Base-by-base conservation (phyloP, 2,329 filamentous ascomycete genomes). In the Nemania sp. region DNA sequence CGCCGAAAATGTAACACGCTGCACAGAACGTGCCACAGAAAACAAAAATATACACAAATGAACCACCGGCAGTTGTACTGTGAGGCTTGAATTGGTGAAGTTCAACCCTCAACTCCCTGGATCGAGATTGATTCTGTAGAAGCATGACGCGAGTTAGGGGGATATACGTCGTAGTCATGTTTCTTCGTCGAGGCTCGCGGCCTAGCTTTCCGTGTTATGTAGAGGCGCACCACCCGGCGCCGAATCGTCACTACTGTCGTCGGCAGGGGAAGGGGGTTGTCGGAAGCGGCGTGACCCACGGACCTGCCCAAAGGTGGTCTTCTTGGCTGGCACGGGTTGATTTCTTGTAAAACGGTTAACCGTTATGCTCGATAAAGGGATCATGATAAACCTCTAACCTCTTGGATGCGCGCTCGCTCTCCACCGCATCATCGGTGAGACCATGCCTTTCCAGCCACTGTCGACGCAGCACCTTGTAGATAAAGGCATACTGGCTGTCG, bases 381-480 rank as follows among this genome's bases (percentile, higher is more conserved):
- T 83, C 81, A 59, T 74, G 55, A 54, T 69, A 74, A 49, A 50
- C 74, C 69, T 83, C 83, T 53, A 83, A 75, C 71, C 82, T 78
- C 77, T 85, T 85, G 50, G 80, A 74, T 18, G 82, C 80, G 6
- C 80, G 82, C 71, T 74, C 75, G 43, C 71, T 68, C 29, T 63
- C 69, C 12, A 72, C 69, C 4, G 21, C 21, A 39, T 77, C 73
- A 29, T 76, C 74, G 37, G 50, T 64, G 20, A 69, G 59, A 11
- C 80, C 79, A 69, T 90, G 87, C 70, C 82, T 87, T 35, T 90
- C 87, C 63, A 86, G 78, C 87, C 90, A 93, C 55, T 87, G 79
- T 73, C 92, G 89, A 53, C 87, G 84, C 69, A 97, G 75, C 1
- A 96, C 91, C 70, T 92, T 87, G 77, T 99, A 98, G 59, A 99